A percentile compares a stretch with the other conserved stretches of the same genome.
These are phyloP conservation scores for Lactuca saligna DNA, from an alignment of 129 eudicot genomes.

Conservation along the genomic window DNA sequence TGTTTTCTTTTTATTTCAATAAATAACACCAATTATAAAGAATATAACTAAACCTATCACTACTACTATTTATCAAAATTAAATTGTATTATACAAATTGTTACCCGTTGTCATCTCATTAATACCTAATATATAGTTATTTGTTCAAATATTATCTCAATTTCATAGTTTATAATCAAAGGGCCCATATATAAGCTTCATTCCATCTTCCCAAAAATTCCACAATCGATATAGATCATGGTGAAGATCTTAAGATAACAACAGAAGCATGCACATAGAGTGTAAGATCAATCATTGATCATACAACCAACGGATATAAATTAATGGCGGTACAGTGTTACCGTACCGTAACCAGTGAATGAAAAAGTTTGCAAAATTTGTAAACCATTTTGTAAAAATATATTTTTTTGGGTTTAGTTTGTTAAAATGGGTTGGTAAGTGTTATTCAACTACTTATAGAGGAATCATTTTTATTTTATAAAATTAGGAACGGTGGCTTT, in stretches of 20 bases:
- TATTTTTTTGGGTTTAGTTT: too few species aligned
- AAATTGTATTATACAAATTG: not conserved
- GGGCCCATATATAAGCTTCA: not conserved
- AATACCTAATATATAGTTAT: too few species aligned
- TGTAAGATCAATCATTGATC: not conserved
- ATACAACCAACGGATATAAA: slow-evolving; percentile 2
- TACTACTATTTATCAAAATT: not conserved
- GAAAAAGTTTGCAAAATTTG: not conserved
- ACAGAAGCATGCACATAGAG: slow-evolving; percentile 4
- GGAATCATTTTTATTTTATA: too few species aligned
- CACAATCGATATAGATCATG: slow-evolving; percentile 5
- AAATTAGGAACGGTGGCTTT: too few species aligned
- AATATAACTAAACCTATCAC: not conserved
- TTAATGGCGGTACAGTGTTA: slow-evolving; percentile 1
- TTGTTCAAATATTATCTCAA: too few species aligned
- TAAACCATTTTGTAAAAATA: too few species aligned
- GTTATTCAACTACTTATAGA: too few species aligned
- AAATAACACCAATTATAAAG: not conserved
- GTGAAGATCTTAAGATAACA: slow-evolving; percentile 11
- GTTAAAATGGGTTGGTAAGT: too few species aligned
- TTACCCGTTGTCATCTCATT: too few species aligned
- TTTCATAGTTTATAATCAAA: too few species aligned
- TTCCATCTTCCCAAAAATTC: slow-evolving; percentile 13
- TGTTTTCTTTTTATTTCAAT: not conserved
- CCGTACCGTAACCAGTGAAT: not conserved